Evolutionary conservation across 345 rosid species (phyloP).

Genomic region (Mallotus nudiflorus): DNA sequence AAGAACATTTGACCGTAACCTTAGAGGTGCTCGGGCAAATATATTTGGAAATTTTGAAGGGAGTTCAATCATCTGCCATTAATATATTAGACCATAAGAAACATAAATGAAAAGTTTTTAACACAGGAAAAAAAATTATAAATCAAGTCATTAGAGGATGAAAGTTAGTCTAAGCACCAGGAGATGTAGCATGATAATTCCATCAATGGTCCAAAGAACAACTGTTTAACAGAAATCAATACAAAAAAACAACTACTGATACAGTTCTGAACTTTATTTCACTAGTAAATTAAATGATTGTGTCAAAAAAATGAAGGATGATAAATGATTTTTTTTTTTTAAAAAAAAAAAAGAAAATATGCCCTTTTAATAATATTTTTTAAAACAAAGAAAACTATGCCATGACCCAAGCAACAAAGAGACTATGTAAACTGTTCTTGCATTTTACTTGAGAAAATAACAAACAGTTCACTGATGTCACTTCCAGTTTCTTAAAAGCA

Average conservation of each 20-base stretch:
- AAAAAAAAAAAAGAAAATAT: neutral
- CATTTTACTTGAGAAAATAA: too few relatives aligned
- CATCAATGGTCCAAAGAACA: neutral
- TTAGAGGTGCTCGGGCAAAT: conserved; percentile 83
- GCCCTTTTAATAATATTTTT: neutral
- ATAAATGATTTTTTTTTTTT: neutral
- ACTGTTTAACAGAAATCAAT: neutral
- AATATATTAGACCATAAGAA: neutral
- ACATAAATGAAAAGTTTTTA: neutral
- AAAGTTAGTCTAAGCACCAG: neutral
- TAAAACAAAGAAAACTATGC: too few relatives aligned
- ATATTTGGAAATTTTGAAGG: conserved; percentile 86
- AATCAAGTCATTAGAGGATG: neutral
- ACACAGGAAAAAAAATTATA: too few relatives aligned
- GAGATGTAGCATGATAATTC: neutral
- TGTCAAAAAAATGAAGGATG: neutral
- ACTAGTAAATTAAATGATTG: neutral
- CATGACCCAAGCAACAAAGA: too few relatives aligned
- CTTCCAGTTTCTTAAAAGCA: too few relatives aligned
- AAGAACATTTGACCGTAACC: conserved; percentile 91
- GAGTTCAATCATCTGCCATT: conserved; percentile 84
- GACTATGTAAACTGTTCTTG: too few relatives aligned
- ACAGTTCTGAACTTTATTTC: neutral
- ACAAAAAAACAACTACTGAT: neutral
- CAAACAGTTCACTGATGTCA: too few relatives aligned